Percentiles rank a stretch among this genome's conserved stretches.
Evolutionary conservation across 139 green algal species (phyloP).

Genomic region (Marvania coccoides): DNA sequence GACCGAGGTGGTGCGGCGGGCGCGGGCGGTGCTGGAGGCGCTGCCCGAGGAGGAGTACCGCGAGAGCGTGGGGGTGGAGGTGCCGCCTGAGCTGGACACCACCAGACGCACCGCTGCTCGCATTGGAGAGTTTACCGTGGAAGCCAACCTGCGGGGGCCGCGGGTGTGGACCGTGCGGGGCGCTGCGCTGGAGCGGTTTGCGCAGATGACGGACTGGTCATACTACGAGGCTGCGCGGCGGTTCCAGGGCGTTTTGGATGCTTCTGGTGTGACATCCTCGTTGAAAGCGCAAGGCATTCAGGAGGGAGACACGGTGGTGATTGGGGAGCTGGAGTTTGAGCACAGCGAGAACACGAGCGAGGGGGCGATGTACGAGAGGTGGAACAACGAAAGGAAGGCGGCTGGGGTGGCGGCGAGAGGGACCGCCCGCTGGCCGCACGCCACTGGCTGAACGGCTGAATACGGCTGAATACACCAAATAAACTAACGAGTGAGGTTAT

Average conservation of each 20-base stretch:
- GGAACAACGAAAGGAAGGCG: conserved; percentile 50
- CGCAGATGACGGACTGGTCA: conserved; percentile 91
- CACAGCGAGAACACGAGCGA: conserved; percentile 60
- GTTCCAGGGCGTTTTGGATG: conserved; percentile 59
- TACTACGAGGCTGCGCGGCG: conserved; percentile 83
- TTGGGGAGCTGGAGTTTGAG: conserved; percentile 65
- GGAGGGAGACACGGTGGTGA: conserved; percentile 71
- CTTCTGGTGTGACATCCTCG: conserved; percentile 53
- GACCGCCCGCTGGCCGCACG: conserved; percentile 55
- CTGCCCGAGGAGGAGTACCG: conserved; percentile 20
- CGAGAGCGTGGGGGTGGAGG: neutral
- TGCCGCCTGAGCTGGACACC: conserved; percentile 3
- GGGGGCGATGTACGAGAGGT: conserved; percentile 56
- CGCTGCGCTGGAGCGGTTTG: conserved; percentile 69
- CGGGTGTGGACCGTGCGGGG: conserved; percentile 25
- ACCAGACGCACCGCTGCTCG: conserved; percentile 11
- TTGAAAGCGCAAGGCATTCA: conserved; percentile 43
- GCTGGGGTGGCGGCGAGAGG: conserved; percentile 50
- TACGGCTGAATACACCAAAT: too few species aligned
- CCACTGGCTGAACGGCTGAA: conserved; percentile 28
- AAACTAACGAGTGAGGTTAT: too few species aligned
- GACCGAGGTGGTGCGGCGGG: conserved; percentile 46
- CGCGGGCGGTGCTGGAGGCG: conserved; percentile 51
- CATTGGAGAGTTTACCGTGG: conserved; percentile 70
- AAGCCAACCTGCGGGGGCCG: conserved; percentile 20